phyloP scores from a whole-genome alignment of 805 yeast genomes.

The Kazachstania viticola region DNA sequence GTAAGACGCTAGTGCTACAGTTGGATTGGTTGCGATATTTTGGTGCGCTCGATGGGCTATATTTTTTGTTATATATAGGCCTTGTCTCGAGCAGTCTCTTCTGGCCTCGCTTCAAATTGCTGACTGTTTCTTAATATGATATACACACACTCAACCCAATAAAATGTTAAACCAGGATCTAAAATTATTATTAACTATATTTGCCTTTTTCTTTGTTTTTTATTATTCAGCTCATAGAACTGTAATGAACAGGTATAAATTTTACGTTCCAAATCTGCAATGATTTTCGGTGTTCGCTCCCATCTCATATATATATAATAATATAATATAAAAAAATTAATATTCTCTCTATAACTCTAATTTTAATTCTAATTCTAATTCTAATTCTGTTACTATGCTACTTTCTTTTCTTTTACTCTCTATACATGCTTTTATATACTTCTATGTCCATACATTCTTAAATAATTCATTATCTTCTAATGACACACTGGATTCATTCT shows the following conservation, averaged over 20 bases:
- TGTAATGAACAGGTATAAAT: conserved; percentile 18
- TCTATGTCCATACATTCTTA: conserved; percentile 51
- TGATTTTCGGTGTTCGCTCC: conserved; percentile 3
- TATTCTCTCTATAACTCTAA: background rate
- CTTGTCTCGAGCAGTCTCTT: no score
- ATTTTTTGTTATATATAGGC: no score
- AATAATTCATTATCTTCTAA: conserved; percentile 51
- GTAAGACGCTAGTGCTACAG: no score
- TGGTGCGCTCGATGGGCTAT: no score
- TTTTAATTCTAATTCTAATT: background rate
- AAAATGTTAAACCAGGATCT: conserved; percentile 17
- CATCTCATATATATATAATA: background rate
- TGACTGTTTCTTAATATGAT: no score
- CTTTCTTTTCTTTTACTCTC: background rate
- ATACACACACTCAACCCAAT: background rate
- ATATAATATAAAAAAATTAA: no score
- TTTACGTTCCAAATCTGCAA: conserved; percentile 16
- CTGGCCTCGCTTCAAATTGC: no score
- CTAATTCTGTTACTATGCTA: background rate
- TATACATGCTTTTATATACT: conserved; percentile 1
- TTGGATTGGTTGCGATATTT: no score
- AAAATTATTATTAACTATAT: conserved; percentile 16
- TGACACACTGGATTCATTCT: conserved; percentile 12
- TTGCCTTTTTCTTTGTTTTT: conserved; percentile 15
- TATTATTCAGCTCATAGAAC: conserved; percentile 20